phyloP scores from a whole-genome alignment of 2,329 filamentous ascomycete species.

The Curvularia eragrostidis region DNA sequence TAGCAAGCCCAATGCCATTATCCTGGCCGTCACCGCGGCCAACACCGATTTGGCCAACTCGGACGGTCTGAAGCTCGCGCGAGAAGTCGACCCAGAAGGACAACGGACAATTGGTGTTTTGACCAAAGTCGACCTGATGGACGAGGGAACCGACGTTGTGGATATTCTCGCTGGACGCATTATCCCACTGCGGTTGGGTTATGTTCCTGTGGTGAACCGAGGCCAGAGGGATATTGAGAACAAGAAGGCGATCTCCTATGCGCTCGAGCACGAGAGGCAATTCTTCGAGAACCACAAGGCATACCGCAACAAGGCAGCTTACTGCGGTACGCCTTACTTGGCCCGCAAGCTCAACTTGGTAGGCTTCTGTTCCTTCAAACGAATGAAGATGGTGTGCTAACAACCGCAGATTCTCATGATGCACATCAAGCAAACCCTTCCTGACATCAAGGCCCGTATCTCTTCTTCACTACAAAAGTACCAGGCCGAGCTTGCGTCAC shows the following conservation, averaged over 20 bases:
- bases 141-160: conserved; percentile 96
- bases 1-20: conserved; percentile 97
- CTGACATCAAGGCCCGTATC: conserved; percentile 97
- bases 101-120: conserved; percentile 98
- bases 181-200: conserved; percentile 91
- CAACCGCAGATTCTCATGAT: conserved; percentile 86
- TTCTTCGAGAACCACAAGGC: conserved; percentile 99
- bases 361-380: conserved; percentile 26
- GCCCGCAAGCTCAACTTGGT: conserved; percentile 93
- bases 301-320: conserved; percentile 97
- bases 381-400: conserved; percentile 32
- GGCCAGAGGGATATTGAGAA: conserved; percentile 98
- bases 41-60: conserved; percentile 99
- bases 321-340: conserved; percentile 97
- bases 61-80: conserved; percentile 92
- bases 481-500: conserved; percentile 75
- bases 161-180: conserved; percentile 98
- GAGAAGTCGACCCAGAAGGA: conserved; percentile 96
- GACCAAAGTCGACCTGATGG: conserved; percentile 99
- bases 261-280: conserved; percentile 90
- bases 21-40: conserved; percentile 92
- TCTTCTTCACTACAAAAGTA: conserved; percentile 95
- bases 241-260: conserved; percentile 90
- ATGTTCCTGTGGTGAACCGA: conserved; percentile 97
- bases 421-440: conserved; percentile 99